Conservation (phyloP, 2,329 filamentous ascomycete genomes). For the Pyricularia sp. region DNA sequence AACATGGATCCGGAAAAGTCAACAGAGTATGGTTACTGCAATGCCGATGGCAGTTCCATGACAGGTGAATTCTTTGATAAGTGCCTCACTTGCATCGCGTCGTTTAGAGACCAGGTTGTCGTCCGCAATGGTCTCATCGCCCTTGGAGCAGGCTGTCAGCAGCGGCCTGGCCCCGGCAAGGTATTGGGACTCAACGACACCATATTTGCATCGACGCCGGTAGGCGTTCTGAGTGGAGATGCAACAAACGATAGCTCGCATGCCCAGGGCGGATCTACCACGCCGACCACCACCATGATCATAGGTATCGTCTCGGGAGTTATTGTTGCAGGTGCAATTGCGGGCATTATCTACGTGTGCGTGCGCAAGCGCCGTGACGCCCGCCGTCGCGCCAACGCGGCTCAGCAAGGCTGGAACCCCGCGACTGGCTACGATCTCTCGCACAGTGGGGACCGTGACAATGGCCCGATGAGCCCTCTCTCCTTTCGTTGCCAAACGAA, state of each 20-base stretch:
- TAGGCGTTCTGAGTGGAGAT: constrained; percentile 22
- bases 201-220: constrained; percentile 13
- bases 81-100: constrained; percentile 33
- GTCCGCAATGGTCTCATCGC: constrained; percentile 30
- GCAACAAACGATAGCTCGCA: constrained; percentile 5
- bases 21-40: constrained; percentile 35
- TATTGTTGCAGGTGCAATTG: constrained; percentile 22
- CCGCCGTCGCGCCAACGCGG: neutral
- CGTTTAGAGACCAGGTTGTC: constrained; percentile 1
- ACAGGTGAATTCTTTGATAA: constrained; percentile 19
- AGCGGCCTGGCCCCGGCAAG: constrained; percentile 23
- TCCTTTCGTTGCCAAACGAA: constrained; percentile 39
- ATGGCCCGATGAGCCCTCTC: neutral
- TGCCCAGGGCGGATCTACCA: constrained; percentile 6
- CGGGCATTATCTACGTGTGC: constrained; percentile 29
- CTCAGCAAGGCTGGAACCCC: neutral
- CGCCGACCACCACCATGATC: constrained; percentile 27
- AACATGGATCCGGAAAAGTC: constrained; percentile 20
- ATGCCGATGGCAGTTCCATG: constrained; percentile 23
- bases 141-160: constrained; percentile 36
- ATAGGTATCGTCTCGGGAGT: constrained; percentile 29
- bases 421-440: neutral
- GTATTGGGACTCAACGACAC: constrained; percentile 16
- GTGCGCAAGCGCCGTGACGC: constrained; percentile 25
- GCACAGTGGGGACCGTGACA: neutral